Conservation (phyloP, 345 rosid species). For the Linum usitatissimum region DNA sequence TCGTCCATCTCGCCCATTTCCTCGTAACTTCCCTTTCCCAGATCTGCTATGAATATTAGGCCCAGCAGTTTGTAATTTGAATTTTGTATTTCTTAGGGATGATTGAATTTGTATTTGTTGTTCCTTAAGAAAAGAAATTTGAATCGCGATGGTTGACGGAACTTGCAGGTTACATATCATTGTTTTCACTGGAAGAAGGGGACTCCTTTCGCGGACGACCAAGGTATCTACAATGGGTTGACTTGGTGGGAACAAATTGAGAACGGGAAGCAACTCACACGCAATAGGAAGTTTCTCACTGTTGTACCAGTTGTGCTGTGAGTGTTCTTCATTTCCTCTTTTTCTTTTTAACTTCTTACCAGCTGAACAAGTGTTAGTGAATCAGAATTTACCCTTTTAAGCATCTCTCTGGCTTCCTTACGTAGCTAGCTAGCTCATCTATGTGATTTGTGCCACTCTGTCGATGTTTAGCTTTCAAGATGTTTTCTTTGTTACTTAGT, state of each 20-base stretch:
- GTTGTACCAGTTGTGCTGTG: constrained; percentile 93
- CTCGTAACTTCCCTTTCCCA: constrained; percentile 23
- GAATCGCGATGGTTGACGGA: not conserved
- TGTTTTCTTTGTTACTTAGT: not conserved
- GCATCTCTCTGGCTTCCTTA: not conserved
- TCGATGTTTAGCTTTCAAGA: not conserved
- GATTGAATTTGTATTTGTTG: too few relatives aligned
- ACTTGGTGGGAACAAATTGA: constrained; percentile 99
- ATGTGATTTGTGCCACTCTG: not conserved
- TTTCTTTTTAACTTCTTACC: not conserved
- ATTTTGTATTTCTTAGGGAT: too few relatives aligned
- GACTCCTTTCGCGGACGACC: constrained; percentile 93
- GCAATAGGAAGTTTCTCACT: constrained; percentile 81
- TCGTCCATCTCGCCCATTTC: constrained; percentile 66
- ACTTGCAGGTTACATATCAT: constrained; percentile 74
- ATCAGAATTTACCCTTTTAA: not conserved
- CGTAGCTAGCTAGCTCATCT: not conserved
- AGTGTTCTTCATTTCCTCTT: constrained; percentile 18
- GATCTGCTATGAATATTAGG: too few relatives aligned
- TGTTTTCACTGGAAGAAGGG: constrained; percentile 99
- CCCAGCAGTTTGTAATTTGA: too few relatives aligned
- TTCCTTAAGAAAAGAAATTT: too few relatives aligned
- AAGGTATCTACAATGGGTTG: constrained; percentile 81
- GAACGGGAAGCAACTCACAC: constrained; percentile 88
- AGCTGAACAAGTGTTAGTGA: not conserved